Conservation (phyloP, 2,329 filamentous ascomycete species). For the Thielaviopsis musarum region DNA sequence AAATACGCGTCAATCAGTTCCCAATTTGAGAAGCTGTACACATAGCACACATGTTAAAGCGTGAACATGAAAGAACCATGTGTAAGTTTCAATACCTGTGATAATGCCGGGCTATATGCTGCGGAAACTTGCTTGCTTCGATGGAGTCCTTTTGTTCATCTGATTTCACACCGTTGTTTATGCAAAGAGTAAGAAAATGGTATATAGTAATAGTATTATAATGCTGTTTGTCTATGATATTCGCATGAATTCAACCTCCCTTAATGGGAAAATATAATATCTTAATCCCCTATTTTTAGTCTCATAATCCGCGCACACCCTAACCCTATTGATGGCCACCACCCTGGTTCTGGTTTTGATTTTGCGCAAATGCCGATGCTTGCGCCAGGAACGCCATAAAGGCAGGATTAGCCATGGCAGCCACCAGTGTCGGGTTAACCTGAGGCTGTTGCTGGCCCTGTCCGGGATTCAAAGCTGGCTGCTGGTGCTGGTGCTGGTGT, state of each 20-base stretch:
- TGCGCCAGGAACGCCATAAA: conserved; percentile 1
- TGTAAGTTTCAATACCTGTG: no score
- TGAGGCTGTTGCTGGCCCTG: background rate
- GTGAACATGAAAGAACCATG: no score
- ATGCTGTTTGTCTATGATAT: background rate
- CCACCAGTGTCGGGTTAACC: conserved; percentile 1
- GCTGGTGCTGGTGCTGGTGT: conserved; percentile 17
- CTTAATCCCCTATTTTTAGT: background rate
- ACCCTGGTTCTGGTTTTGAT: background rate
- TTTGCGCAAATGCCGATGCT: background rate
- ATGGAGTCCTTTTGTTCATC: no score
- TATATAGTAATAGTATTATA: background rate
- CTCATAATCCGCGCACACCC: background rate
- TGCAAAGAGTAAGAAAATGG: background rate
- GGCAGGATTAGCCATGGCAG: conserved; percentile 6
- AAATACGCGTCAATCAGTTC: no score
- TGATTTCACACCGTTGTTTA: no score
- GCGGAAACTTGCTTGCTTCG: no score
- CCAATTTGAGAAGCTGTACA: no score
- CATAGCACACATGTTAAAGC: no score
- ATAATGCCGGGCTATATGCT: no score
- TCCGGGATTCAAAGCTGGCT: background rate
- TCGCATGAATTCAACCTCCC: background rate
- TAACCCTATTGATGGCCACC: background rate
- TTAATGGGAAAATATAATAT: background rate